Base-by-base conservation (phyloP, 495 filamentous ascomycete genomes). In the Apodospora peruviana region DNA sequence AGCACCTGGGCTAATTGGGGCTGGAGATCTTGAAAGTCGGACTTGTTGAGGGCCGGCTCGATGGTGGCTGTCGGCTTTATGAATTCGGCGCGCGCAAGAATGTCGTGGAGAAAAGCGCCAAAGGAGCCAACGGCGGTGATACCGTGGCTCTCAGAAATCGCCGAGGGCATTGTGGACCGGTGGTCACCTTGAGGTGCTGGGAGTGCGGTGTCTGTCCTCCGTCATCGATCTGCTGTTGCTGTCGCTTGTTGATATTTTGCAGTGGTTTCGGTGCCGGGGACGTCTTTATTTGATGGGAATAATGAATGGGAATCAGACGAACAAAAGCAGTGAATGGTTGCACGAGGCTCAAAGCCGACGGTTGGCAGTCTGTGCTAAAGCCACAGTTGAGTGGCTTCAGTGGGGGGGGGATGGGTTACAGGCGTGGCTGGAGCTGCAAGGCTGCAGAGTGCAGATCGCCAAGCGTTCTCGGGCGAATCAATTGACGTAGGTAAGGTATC, bases 1-100 rank as follows among this genome's bases (percentile, higher is more conserved):
- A 74, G 68, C 11, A 70, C 57, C 45, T 63, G 52, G 41, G 60
- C 61, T 18, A 80, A 59, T 21, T 60, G 68, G 8, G 61, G 55
- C 18, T 77, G 60, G 18, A 76, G 57, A 44, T 78, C 68, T 17
- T 66, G 62, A 37, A 89, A 74, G 56, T 82, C 74, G 34, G 73
- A 64, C 51, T 85, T 79, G 12, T 77, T 78, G 58, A 98, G 74
- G 9, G 88, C 80, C 21, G 89, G 90, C 53, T 96, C 89, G 53
- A 96, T 82, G 12, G 79, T 73, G 23, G 73, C 69, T 51, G 76
- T 73, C 2, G 74, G 71, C 68, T 94, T 95, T 46, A 84, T 61
- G 25, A 75, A 55, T 36, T 77, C 74, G 51, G 87, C 88, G 54
- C 73, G 79, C 27, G 72, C 60, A 38, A 95, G 72, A 22, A 94